Evolutionary conservation across 805 yeast genomes (phyloP).

Genomic region (Lachancea dasiensis): DNA sequence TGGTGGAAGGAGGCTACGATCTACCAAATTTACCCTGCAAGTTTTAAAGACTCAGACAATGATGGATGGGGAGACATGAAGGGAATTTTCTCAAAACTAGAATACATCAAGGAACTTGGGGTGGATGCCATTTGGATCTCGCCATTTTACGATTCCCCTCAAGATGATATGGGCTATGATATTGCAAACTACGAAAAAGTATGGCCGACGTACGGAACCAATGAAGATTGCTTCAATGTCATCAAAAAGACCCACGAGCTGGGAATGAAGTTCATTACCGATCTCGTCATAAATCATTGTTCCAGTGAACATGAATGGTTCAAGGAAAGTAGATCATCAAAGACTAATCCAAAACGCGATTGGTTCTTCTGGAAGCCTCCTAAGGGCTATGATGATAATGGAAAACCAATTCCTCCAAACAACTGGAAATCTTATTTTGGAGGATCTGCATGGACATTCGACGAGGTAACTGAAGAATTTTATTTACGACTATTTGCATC

Average conservation of each 20-base stretch:
- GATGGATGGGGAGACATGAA: slow-evolving; percentile 56
- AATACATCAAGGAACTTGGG: slow-evolving; percentile 45
- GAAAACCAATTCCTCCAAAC: slow-evolving; percentile 50
- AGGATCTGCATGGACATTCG: slow-evolving; percentile 53
- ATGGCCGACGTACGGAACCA: slow-evolving; percentile 47
- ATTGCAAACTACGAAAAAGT: slow-evolving; percentile 48
- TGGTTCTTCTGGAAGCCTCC: slow-evolving; percentile 56
- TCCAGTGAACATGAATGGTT: slow-evolving; percentile 53
- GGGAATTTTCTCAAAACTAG: slow-evolving; percentile 47
- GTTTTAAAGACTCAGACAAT: slow-evolving; percentile 51
- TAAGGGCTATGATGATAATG: slow-evolving; percentile 39
- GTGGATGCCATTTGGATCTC: slow-evolving; percentile 50
- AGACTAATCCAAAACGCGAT: slow-evolving; percentile 49
- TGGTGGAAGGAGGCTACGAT: slow-evolving; percentile 55
- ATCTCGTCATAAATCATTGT: slow-evolving; percentile 54
- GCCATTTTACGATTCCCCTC: slow-evolving; percentile 54
- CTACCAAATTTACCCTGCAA: slow-evolving; percentile 58
- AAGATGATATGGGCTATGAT: slow-evolving; percentile 59
- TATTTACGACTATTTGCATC: slow-evolving; percentile 49
- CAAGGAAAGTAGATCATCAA: slow-evolving; percentile 46
- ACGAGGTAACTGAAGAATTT: slow-evolving; percentile 48
- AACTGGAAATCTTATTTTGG: slow-evolving; percentile 50
- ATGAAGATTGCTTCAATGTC: slow-evolving; percentile 46
- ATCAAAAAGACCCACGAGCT: slow-evolving; percentile 42
- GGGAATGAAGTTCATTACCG: slow-evolving; percentile 47